Conservation (phyloP, 2,329 filamentous ascomycete species). For the Chaetomium sp. region DNA sequence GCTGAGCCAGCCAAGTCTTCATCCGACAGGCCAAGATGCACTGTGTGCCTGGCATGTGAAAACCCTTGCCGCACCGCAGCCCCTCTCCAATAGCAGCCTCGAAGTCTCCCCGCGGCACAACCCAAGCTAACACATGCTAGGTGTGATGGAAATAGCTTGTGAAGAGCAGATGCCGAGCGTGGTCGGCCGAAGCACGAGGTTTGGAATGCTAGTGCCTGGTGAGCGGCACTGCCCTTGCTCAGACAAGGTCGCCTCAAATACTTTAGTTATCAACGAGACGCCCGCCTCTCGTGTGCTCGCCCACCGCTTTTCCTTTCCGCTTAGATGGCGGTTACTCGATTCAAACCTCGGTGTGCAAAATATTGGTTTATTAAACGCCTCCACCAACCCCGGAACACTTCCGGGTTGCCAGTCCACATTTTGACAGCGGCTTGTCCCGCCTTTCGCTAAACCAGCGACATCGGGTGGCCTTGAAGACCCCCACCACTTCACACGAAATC, state of each 20-base stretch:
- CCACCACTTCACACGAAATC: not conserved
- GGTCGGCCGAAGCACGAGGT: not conserved
- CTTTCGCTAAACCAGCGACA: constrained; percentile 8
- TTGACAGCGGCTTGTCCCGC: constrained; percentile 13
- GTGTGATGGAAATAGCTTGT: not conserved
- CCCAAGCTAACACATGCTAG: too few relatives aligned
- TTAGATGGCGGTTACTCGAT: not conserved
- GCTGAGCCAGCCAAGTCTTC: not conserved
- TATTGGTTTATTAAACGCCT: not conserved
- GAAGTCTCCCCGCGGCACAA: not conserved
- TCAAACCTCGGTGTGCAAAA: not conserved
- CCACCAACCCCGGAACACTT: not conserved
- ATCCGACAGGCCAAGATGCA: not conserved
- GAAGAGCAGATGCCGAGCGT: not conserved
- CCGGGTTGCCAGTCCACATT: not conserved
- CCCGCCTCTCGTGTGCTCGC: not conserved
- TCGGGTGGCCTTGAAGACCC: constrained; percentile 3
- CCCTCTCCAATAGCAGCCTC: not conserved
- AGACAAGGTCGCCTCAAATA: constrained; percentile 1
- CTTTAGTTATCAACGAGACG: not conserved
- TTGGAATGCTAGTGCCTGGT: not conserved
- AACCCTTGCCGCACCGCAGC: not conserved
- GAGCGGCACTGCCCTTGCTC: not conserved
- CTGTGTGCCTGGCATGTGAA: constrained; percentile 6
- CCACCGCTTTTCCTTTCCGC: not conserved